These are phyloP conservation scores for Lolium rigidum DNA, from an alignment of 176 grass and related monocot genomes.

Conservation along the genomic window DNA sequence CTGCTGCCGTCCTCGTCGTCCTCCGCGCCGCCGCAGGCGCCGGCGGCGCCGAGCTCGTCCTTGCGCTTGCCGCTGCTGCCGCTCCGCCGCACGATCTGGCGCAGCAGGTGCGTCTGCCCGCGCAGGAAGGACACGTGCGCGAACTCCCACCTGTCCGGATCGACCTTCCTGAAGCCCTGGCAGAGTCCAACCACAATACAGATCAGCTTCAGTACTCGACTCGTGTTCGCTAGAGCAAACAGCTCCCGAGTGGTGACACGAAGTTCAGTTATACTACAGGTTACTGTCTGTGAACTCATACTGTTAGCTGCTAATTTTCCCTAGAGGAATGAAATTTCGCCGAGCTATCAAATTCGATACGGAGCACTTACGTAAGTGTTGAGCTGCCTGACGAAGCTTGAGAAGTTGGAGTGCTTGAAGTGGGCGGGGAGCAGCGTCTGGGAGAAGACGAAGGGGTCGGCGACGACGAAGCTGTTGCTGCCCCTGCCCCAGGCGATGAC, in stretches of 20 bases:
- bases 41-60: constrained; percentile 1
- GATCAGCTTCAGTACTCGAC: not conserved
- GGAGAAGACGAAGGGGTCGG: constrained; percentile 78
- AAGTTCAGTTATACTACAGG: not conserved
- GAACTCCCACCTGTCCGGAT: constrained; percentile 85
- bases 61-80: constrained; percentile 41
- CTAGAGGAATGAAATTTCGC: not conserved
- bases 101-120: constrained; percentile 70
- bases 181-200: not conserved
- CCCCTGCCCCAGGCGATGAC: constrained; percentile 69
- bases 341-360: not conserved
- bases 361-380: constrained; percentile 74
- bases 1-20: constrained; percentile 10
- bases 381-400: constrained; percentile 93
- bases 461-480: constrained; percentile 90
- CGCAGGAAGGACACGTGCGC: constrained; percentile 70
- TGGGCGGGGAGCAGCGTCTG: constrained; percentile 73
- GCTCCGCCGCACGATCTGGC: constrained; percentile 60
- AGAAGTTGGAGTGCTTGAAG: constrained; percentile 98
- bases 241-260: not conserved
- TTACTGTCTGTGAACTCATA: not conserved
- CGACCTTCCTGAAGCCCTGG: constrained; percentile 82
- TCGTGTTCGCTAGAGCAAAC: not conserved
- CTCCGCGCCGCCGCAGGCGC: not conserved
- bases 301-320: not conserved